These are phyloP conservation scores for Botrytis byssoidea DNA, from an alignment of 2,329 filamentous ascomycete species.

Conservation along the genomic window DNA sequence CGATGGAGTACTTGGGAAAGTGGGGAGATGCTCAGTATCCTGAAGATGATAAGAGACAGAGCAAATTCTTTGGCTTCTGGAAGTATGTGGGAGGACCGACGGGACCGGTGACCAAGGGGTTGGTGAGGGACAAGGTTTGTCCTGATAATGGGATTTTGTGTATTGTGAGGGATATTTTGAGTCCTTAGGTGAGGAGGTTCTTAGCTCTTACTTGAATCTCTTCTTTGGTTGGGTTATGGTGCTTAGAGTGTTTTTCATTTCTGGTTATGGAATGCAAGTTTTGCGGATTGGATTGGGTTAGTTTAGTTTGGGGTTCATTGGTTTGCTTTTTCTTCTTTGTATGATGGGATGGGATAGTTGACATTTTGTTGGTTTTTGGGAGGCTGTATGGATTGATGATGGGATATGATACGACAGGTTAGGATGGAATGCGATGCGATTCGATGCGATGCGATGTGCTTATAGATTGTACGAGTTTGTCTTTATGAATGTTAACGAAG, in stretches of 20 bases:
- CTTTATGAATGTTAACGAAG: neutral
- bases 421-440: neutral
- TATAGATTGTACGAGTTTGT: neutral
- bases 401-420: neutral
- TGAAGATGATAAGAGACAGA: slow-evolving; percentile 44
- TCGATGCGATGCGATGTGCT: neutral
- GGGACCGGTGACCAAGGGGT: slow-evolving; percentile 58
- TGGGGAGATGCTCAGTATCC: slow-evolving; percentile 64
- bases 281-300: neutral
- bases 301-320: neutral
- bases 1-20: slow-evolving; percentile 54
- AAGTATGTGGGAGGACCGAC: slow-evolving; percentile 59
- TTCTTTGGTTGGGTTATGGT: neutral
- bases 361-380: neutral
- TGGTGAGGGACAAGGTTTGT: slow-evolving; percentile 57
- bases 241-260: neutral
- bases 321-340: neutral
- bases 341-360: neutral
- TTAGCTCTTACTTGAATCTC: neutral
- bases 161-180: slow-evolving; percentile 33
- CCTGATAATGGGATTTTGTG: slow-evolving; percentile 44
- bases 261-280: neutral
- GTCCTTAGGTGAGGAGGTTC: slow-evolving; percentile 23
- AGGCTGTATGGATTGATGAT: neutral
- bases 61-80: slow-evolving; percentile 44